A percentile compares a stretch with the other conserved stretches of the same genome.
phyloP scores from a whole-genome alignment of 106 monocot genomes.

The Vanilla planifolia region DNA sequence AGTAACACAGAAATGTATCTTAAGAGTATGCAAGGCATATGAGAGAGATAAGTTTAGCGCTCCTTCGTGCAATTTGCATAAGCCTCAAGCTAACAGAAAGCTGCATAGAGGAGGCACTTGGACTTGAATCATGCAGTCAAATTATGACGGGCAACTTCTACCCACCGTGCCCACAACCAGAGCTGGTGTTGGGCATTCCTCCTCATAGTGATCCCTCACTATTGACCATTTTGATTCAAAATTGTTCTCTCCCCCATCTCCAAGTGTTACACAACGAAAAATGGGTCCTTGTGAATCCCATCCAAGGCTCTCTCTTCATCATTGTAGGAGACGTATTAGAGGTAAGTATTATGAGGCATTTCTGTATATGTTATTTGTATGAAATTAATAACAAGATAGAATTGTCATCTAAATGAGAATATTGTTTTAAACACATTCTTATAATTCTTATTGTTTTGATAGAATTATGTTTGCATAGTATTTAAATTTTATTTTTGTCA shows the following conservation, averaged over 20 bases:
- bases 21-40: conserved; percentile 20
- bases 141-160: conserved; percentile 32
- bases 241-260: conserved; percentile 37
- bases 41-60: conserved; percentile 26
- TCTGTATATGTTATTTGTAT: no score
- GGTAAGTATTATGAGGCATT: no score
- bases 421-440: no score
- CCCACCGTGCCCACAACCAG: conserved; percentile 46
- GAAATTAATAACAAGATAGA: no score
- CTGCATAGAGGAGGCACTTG: conserved; percentile 23
- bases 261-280: conserved; percentile 40
- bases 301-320: conserved; percentile 36
- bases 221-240: conserved; percentile 52
- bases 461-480: no score
- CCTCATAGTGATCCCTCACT: conserved; percentile 65
- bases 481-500: no score
- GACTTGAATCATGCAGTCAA: conserved; percentile 26
- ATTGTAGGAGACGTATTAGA: conserved; percentile 61
- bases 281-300: conserved; percentile 40
- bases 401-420: no score
- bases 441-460: no score
- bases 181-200: conserved; percentile 34
- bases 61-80: conserved; percentile 38
- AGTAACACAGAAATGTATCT: conserved; percentile 32
- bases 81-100: conserved; percentile 33